Conservation (phyloP, 108 stramenopile species). For the Chaetoceros muelleri region DNA sequence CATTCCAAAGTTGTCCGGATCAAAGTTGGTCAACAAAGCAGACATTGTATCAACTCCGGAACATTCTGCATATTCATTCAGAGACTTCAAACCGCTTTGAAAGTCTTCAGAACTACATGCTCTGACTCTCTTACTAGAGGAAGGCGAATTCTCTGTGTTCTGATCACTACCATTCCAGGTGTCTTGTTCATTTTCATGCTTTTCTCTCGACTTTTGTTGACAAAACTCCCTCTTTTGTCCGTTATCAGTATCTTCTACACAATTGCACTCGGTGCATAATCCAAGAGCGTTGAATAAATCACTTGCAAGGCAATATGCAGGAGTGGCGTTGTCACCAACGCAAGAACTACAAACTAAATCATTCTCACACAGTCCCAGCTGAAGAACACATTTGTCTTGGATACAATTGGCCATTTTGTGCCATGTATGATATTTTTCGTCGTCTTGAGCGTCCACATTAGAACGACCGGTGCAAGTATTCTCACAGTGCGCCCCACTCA, state of each 20-base stretch:
- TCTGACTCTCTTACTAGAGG: neutral
- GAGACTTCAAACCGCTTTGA: slow-evolving; percentile 30
- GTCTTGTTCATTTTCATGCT: slow-evolving; percentile 9
- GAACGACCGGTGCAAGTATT: slow-evolving; percentile 44
- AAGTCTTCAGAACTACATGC: neutral
- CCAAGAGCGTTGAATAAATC: slow-evolving; percentile 46
- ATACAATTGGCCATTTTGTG: slow-evolving; percentile 68
- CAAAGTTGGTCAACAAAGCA: slow-evolving; percentile 70
- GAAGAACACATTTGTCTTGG: slow-evolving; percentile 67
- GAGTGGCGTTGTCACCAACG: slow-evolving; percentile 31
- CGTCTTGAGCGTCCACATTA: slow-evolving; percentile 23
- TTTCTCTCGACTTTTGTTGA: slow-evolving; percentile 24
- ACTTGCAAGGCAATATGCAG: slow-evolving; percentile 27
- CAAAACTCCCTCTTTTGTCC: slow-evolving; percentile 30
- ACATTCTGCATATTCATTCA: slow-evolving; percentile 59
- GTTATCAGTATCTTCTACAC: slow-evolving; percentile 30
- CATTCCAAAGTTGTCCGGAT: slow-evolving; percentile 80
- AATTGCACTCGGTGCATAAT: slow-evolving; percentile 75
- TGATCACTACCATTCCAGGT: slow-evolving; percentile 13
- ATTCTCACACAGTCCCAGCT: slow-evolving; percentile 50
- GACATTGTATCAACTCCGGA: slow-evolving; percentile 44
- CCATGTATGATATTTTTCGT: slow-evolving; percentile 69
- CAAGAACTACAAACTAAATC: slow-evolving; percentile 49
- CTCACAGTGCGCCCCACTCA: slow-evolving; percentile 14
- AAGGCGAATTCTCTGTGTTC: neutral